Evolutionary conservation across 2,329 filamentous ascomycete species (phyloP), one percentile per base, ranked within the genome.

Genomic region (Mycosphaerelloides madeirae): DNA sequence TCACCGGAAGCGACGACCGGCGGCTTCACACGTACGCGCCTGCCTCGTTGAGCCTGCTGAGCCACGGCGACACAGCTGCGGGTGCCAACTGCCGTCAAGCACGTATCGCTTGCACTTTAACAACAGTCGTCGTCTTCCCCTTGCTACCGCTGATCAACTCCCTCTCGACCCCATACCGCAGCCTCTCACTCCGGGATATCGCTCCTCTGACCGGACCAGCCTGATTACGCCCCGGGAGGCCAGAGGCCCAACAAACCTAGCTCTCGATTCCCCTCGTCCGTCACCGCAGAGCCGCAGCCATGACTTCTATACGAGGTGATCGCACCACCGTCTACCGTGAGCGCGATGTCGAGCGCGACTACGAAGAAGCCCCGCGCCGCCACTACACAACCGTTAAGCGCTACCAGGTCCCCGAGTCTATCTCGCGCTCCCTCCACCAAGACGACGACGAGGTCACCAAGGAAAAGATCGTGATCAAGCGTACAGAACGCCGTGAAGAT

Each of bases 301-400:
- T 53, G 50, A 44, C 50, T 70, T 74, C 71, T 32, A 66, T 68
- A 16, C 54, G 59, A 29, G 58, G 58, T 25, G 57, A 54, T 36
- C 56, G 60, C 29, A 25, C 22, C 22, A 25, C 22, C 58, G 61
- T 72, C 53, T 70, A 68, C 60, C 68, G 63, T 48, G 70, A 73
- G 57, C 62, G 65, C 46, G 66, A 68, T 41, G 65, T 69, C 39
- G 68, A 72, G 55, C 67, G 68, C 50, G 69, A 72, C 54, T 70
- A 68, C 61, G 69, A 71, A 34, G 53, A 61, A 31, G 53, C 57
- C 40, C 58, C 59, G 40, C 44, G 66, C 66, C 48, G 69, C 41
- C 70, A 66, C 50, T 76, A 73, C 56, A 77, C 74, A 52, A 78
- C 75, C 6, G 74, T 82, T 54, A 79, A 78, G 60, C 77, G 79